phyloP scores from a whole-genome alignment of 2,329 filamentous ascomycete genomes.

The Cladobotryum mycophilum region DNA sequence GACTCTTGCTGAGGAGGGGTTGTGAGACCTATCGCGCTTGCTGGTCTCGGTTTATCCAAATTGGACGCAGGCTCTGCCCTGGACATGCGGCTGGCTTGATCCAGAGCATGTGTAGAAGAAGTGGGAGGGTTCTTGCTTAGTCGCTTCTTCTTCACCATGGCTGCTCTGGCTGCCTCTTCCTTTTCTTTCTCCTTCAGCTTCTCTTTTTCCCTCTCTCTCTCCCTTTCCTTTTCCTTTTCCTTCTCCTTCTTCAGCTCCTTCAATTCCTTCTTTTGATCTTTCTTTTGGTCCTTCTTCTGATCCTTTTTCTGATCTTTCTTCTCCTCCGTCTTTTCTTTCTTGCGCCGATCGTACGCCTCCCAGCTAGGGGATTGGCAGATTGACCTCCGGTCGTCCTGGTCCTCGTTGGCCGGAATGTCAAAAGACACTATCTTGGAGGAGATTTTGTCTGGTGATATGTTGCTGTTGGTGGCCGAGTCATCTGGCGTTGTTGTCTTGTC shows the following conservation, averaged over 20 bases:
- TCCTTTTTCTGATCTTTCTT: conserved; percentile 37
- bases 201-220: conserved; percentile 1
- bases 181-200: conserved; percentile 4
- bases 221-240: conserved; percentile 13
- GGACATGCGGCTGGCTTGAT: conserved; percentile 14
- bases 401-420: conserved; percentile 23
- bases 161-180: conserved; percentile 17
- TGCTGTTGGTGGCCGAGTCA: conserved; percentile 4
- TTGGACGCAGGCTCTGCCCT: conserved; percentile 12
- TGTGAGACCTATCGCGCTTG: conserved; percentile 21
- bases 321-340: conserved; percentile 49
- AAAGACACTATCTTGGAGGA: conserved; percentile 26
- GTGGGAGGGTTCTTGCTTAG: conserved; percentile 27
- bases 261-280: conserved; percentile 10
- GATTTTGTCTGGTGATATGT: conserved; percentile 16
- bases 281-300: conserved; percentile 22
- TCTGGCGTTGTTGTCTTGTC: conserved; percentile 8
- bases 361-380: conserved; percentile 59
- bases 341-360: conserved; percentile 50
- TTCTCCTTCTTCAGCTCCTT: conserved; percentile 13
- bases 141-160: conserved; percentile 21
- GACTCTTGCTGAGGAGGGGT: conserved; percentile 19
- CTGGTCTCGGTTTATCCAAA: conserved; percentile 15
- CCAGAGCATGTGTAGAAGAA: conserved; percentile 14
- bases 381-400: conserved; percentile 24